Evolutionary conservation across 2,329 filamentous ascomycete genomes (phyloP).

Genomic region (Diaporthe sp.): DNA sequence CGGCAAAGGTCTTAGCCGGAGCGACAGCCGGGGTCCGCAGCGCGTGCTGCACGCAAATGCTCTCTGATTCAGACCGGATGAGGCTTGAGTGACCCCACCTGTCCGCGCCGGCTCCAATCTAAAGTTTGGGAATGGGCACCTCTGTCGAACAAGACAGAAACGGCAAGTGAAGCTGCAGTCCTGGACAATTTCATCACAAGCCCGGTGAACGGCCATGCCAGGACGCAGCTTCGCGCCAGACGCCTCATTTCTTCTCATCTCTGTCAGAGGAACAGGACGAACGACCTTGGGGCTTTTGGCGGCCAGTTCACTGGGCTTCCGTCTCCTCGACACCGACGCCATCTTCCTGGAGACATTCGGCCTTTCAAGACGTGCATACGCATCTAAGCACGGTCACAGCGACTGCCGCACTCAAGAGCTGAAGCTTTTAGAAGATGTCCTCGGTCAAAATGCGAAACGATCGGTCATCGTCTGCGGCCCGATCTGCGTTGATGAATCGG

Average conservation of each 20-base stretch:
- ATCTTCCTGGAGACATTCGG: constrained; percentile 70
- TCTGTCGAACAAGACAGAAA: neutral
- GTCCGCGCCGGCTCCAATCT: neutral
- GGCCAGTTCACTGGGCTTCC: constrained; percentile 55
- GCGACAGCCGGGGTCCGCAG: neutral
- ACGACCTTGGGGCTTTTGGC: constrained; percentile 23
- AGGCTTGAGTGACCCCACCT: neutral
- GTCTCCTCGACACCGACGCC: constrained; percentile 70
- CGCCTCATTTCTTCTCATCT: constrained; percentile 11
- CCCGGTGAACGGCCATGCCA: neutral
- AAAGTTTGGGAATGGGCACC: neutral
- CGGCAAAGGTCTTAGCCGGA: constrained; percentile 15
- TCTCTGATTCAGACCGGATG: too few species aligned
- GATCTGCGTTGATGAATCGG: constrained; percentile 65
- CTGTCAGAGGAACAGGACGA: constrained; percentile 8
- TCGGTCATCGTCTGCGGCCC: constrained; percentile 71
- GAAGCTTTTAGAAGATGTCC: constrained; percentile 36
- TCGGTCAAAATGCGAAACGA: constrained; percentile 64
- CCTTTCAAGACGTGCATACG: constrained; percentile 64
- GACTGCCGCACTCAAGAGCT: constrained; percentile 1
- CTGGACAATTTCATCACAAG: neutral
- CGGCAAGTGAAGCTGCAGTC: neutral
- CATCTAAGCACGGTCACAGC: constrained; percentile 56
- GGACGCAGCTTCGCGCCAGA: constrained; percentile 12
- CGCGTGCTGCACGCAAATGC: neutral